Evolutionary conservation across 1,284 basidiomycete genomes (phyloP).

Genomic region (Psilocybe mexicana): DNA sequence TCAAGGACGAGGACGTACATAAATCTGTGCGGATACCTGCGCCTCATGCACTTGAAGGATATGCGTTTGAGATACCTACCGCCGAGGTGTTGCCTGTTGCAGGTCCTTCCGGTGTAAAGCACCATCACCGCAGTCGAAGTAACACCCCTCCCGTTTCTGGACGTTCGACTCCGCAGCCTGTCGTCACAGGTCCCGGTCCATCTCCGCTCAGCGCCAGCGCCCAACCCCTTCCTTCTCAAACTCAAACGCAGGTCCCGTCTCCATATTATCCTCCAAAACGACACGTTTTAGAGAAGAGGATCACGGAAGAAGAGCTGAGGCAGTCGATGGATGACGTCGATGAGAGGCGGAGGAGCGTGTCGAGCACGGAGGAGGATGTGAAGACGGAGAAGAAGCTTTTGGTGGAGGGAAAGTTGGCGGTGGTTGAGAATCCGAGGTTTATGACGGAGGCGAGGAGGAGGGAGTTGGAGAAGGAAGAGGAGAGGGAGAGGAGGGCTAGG

Average conservation of each 20-base stretch:
- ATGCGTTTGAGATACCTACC: conserved; percentile 21
- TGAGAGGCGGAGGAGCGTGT: conserved; percentile 1
- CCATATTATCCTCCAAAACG: conserved; percentile 11
- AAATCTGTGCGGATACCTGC: conserved; percentile 17
- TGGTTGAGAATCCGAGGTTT: conserved; percentile 66
- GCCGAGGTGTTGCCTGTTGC: conserved; percentile 8
- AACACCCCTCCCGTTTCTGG: conserved; percentile 1
- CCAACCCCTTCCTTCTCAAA: too few relatives aligned
- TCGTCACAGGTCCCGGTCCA: background rate
- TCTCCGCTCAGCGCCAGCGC: too few relatives aligned
- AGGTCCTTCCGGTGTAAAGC: conserved; percentile 5
- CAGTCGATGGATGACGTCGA: background rate
- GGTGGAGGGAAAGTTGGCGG: conserved; percentile 35
- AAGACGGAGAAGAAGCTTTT: conserved; percentile 22
- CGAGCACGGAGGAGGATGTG: conserved; percentile 14
- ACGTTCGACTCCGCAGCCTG: conserved; percentile 10
- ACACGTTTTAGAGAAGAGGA: conserved; percentile 39
- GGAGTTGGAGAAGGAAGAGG: conserved; percentile 19
- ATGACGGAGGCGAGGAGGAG: conserved; percentile 21
- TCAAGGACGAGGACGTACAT: conserved; percentile 1
- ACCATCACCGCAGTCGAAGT: background rate
- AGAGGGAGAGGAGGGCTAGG: conserved; percentile 12
- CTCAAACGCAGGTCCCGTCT: too few relatives aligned
- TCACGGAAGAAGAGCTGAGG: conserved; percentile 43
- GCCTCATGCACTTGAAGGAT: conserved; percentile 19